Percentiles rank a stretch among this genome's conserved stretches.
These are phyloP conservation scores for Phytophthora rubi DNA, from an alignment of 352 stramenopile genomes.

Conservation along the genomic window DNA sequence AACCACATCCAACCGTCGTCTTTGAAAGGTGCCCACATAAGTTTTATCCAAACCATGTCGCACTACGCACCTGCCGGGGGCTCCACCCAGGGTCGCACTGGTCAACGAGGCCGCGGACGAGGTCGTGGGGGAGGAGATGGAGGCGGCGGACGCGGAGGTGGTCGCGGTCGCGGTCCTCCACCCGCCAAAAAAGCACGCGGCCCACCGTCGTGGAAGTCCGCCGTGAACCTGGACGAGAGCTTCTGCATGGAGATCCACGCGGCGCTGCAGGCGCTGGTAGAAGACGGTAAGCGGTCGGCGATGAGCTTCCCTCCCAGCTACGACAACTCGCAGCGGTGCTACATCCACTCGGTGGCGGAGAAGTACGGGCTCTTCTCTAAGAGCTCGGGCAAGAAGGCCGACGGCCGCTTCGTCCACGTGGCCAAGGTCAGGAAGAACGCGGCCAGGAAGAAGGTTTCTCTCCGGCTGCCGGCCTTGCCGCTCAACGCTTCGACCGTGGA, in stretches of 20 bases:
- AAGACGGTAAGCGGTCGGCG: slow-evolving; percentile 60
- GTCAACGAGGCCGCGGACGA: no score
- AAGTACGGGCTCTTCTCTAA: slow-evolving; percentile 88
- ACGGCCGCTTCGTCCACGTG: slow-evolving; percentile 76
- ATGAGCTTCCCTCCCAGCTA: slow-evolving; percentile 73
- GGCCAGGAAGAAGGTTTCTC: slow-evolving; percentile 73
- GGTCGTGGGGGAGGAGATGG: neutral
- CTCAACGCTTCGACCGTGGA: slow-evolving; percentile 38
- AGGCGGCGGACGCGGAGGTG: no score
- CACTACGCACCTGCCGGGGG: slow-evolving; percentile 11
- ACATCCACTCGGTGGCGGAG: slow-evolving; percentile 81
- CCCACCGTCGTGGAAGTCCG: slow-evolving; percentile 27
- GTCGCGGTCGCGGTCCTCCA: slow-evolving; percentile 22
- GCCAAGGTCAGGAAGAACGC: slow-evolving; percentile 86
- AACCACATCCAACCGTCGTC: no score
- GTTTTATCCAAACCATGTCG: slow-evolving; percentile 17
- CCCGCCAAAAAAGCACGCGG: no score
- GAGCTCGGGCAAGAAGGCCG: slow-evolving; percentile 70
- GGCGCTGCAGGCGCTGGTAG: slow-evolving; percentile 66
- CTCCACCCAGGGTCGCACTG: slow-evolving; percentile 10
- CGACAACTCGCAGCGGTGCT: slow-evolving; percentile 81
- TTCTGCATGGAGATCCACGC: slow-evolving; percentile 77
- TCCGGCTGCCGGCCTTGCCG: slow-evolving; percentile 48
- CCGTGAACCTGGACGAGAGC: slow-evolving; percentile 66
- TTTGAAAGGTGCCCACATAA: no score